Evolutionary conservation across 257 asterid species (phyloP).

Genomic region (Cinchona pubescens): DNA sequence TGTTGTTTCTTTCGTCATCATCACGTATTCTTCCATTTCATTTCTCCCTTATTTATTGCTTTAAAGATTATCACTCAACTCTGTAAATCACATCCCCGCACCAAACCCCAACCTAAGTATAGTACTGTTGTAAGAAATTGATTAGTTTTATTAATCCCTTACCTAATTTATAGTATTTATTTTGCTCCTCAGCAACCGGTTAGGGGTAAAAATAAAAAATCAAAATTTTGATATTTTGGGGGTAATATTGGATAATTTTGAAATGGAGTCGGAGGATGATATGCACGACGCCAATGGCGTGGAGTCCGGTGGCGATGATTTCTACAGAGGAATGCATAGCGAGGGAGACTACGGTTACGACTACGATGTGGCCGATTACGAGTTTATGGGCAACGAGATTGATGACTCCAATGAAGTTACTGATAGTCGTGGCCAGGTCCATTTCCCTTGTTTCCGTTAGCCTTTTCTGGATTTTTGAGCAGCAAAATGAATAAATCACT

Average conservation of each 20-base stretch:
- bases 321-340: conserved; percentile 61
- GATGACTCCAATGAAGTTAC: conserved; percentile 53
- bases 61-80: too few relatives aligned
- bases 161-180: too few relatives aligned
- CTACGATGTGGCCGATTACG: conserved; percentile 57
- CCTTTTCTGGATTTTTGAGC: not conserved
- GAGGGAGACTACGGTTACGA: conserved; percentile 23
- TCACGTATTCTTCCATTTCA: not conserved
- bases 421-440: conserved; percentile 70
- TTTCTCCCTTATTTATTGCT: not conserved
- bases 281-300: conserved; percentile 88
- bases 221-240: too few relatives aligned
- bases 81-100: too few relatives aligned
- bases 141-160: too few relatives aligned
- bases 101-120: too few relatives aligned
- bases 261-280: conserved; percentile 86
- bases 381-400: conserved; percentile 53
- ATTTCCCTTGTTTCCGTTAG: not conserved
- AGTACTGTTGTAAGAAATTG: too few relatives aligned
- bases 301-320: conserved; percentile 74
- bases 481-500: too few relatives aligned
- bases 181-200: too few relatives aligned
- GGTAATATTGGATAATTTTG: not conserved
- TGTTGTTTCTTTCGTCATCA: not conserved
- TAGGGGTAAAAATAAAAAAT: too few relatives aligned